These are phyloP conservation scores for Diaporthe amygdali DNA, from an alignment of 2,329 filamentous ascomycete species.

Conservation along the genomic window DNA sequence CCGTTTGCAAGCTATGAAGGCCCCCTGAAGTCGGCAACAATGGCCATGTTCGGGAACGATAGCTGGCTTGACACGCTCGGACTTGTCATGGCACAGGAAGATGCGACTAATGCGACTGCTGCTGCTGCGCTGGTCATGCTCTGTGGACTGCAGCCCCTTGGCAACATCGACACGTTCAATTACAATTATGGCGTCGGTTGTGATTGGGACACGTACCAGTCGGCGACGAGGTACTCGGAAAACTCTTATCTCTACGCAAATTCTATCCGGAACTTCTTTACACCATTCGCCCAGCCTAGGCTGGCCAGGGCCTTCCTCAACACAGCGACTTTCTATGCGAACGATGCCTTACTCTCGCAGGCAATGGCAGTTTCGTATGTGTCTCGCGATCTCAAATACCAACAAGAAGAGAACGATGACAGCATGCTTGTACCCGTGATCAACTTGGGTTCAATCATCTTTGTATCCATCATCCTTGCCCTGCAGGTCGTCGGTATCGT, in stretches of 20 bases:
- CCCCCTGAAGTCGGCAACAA: constrained; percentile 4
- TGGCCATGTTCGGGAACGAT: constrained; percentile 18
- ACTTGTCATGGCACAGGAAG: not conserved
- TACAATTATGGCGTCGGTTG: not conserved
- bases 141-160: not conserved
- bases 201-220: not conserved
- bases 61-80: constrained; percentile 1
- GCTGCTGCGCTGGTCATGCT: not conserved
- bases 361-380: no score
- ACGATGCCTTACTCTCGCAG: constrained; percentile 31
- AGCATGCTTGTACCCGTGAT: not conserved
- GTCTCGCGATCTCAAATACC: not conserved
- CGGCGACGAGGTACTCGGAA: no score
- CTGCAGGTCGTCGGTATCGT: constrained; percentile 16
- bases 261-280: not conserved
- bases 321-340: constrained; percentile 37
- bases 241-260: not conserved
- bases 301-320: not conserved
- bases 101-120: not conserved
- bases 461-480: not conserved
- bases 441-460: not conserved
- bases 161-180: not conserved
- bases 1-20: not conserved
- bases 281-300: not conserved
- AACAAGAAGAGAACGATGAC: not conserved